Evolutionary conservation across 2,329 filamentous ascomycete species (phyloP).

Genomic region (Fusarium mangiferae): DNA sequence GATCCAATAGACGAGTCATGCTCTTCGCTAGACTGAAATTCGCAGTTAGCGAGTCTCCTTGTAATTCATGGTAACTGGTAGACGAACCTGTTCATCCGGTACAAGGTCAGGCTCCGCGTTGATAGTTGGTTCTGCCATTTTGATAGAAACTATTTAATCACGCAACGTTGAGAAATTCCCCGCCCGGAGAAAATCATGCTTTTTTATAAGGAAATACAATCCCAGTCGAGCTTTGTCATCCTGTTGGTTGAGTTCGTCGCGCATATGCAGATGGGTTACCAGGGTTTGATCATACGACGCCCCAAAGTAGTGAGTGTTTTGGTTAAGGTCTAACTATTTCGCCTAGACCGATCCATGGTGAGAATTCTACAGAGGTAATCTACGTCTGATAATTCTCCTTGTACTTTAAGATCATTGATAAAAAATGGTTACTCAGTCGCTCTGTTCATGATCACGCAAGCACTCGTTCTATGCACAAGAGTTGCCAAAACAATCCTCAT

Average conservation of each 20-base stretch:
- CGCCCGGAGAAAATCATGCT: background rate
- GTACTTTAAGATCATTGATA: background rate
- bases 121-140: conserved; percentile 10
- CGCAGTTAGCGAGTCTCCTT: background rate
- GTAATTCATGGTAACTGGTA: fast-evolving
- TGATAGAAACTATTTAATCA: background rate
- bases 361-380: background rate
- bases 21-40: background rate
- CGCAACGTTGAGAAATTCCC: background rate
- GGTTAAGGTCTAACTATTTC: background rate
- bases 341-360: background rate
- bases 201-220: background rate
- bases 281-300: conserved; percentile 12
- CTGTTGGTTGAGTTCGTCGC: background rate
- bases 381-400: fast-evolving
- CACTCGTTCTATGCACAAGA: too few species aligned
- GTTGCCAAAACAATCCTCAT: background rate
- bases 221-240: conserved; percentile 1
- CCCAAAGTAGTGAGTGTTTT: background rate
- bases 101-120: background rate
- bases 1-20: background rate
- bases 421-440: fast-evolving
- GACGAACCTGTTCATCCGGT: conserved; percentile 16
- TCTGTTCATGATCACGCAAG: background rate
- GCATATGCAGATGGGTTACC: background rate